Evolutionary conservation across 306 rosid genomes (phyloP), one percentile per base, ranked within the genome.

Genomic region (Castanea sativa): DNA sequence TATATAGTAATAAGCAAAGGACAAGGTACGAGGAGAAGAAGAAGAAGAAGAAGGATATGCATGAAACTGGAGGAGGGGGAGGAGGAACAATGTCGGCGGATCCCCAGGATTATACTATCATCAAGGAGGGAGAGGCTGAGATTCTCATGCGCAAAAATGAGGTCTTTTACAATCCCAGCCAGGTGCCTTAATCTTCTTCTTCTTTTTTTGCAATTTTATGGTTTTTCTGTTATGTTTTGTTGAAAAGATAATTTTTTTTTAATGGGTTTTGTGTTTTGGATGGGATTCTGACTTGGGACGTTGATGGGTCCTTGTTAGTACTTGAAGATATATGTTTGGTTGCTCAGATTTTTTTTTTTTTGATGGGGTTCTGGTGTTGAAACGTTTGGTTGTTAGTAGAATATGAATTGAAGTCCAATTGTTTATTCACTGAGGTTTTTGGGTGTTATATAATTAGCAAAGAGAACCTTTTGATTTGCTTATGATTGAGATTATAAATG

Each of bases 101-200:
- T 91, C 90, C 85, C 81, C 82, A 71, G 80, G 97, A 95, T 81
- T 92, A 68, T 49, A 79, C 85, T 19, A 84, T 95, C 76, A 84
- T 93, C 69, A 95, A 95, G 88, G 99, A 95, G 82, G 99, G 99
- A 29, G 98, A 95, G 88, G 99, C 98, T 75, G 99, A 95, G 85
- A 95, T 95, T 92, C 97, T 95, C 18, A 95, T 95, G 98, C 94
- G 88, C 5, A 90, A 95, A 49, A 95, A 95, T 82, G 89, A 90
- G 89, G 99, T 95, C 78, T 95, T 95, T 56, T 95, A 84, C 75
- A 95, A 94, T 58, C 93, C 90, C 76, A 84, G 95, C 78, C 99
- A 94, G 99, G 99, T 92, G n/a, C 83, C 33, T 70, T 79, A 76
- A 58, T 75, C 77, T 69, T 49, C 15, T 49, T 49, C 3, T 43